Evolutionary conservation across 495 filamentous ascomycete species (phyloP).

Genomic region (Penicillium coffeae): DNA sequence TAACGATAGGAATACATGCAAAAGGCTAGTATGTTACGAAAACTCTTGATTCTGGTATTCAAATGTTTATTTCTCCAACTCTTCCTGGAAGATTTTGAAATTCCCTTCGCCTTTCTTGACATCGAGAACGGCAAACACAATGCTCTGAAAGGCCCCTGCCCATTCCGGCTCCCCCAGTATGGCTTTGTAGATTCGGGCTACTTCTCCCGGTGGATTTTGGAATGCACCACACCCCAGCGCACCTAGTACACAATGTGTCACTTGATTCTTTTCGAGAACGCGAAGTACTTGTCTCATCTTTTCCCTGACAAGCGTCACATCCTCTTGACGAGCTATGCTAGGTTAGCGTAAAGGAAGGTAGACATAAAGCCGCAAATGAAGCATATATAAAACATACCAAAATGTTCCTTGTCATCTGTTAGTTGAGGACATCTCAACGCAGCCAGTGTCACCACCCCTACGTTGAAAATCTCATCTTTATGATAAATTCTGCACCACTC

Average conservation of each 20-base stretch:
- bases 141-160: conserved; percentile 36
- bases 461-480: conserved; percentile 6
- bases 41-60: too few relatives aligned
- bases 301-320: conserved; percentile 35
- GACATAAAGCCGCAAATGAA: too few relatives aligned
- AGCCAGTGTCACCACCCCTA: conserved; percentile 14
- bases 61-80: conserved; percentile 24
- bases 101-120: conserved; percentile 38
- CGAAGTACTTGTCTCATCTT: conserved; percentile 60
- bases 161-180: conserved; percentile 53
- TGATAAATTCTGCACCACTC: conserved; percentile 36
- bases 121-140: conserved; percentile 34
- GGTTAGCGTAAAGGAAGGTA: too few relatives aligned
- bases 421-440: conserved; percentile 8
- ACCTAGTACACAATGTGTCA: conserved; percentile 56
- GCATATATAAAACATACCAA: background rate
- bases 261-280: conserved; percentile 46
- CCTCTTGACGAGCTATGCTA: conserved; percentile 3
- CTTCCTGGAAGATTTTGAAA: conserved; percentile 46
- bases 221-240: conserved; percentile 68
- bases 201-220: conserved; percentile 54
- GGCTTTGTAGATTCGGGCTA: conserved; percentile 58
- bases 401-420: conserved; percentile 4
- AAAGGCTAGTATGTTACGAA: too few relatives aligned
- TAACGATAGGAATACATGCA: too few relatives aligned